A percentile compares a stretch with the other conserved stretches of the same genome.
These are phyloP conservation scores for Artemisia annua DNA, from an alignment of 129 eudicot species.

Conservation along the genomic window DNA sequence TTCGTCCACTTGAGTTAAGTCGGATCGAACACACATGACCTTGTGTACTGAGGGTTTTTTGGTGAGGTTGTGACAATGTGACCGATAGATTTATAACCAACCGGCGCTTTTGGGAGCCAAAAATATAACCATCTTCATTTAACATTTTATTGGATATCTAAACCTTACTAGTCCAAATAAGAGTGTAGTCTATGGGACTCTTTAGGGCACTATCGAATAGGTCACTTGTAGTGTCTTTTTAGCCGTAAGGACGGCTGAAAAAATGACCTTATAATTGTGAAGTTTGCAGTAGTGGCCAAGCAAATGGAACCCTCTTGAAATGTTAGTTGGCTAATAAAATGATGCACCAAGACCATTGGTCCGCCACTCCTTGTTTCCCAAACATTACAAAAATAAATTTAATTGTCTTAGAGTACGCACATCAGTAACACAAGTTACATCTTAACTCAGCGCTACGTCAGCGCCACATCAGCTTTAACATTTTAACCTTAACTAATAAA, in stretches of 20 bases:
- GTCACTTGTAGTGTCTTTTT: conserved; percentile 37
- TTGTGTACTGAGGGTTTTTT: conserved; percentile 36
- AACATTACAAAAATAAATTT: conserved; percentile 27
- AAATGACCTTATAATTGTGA: conserved; percentile 12
- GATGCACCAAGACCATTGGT: conserved; percentile 37
- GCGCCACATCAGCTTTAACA: too few species aligned
- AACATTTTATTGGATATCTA: conserved; percentile 17
- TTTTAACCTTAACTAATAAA: too few species aligned
- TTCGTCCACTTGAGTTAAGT: conserved; percentile 13
- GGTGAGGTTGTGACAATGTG: conserved; percentile 47
- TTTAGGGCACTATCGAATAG: conserved; percentile 19
- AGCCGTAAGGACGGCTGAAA: conserved; percentile 37
- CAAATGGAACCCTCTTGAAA: conserved; percentile 37
- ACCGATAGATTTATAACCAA: conserved; percentile 43
- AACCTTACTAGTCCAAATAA: conserved; percentile 46
- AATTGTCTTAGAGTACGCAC: too few species aligned
- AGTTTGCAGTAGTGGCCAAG: conserved; percentile 45
- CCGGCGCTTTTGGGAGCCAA: conserved; percentile 49
- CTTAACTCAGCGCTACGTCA: too few species aligned
- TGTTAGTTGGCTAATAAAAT: conserved; percentile 39
- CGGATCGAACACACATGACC: conserved; percentile 39
- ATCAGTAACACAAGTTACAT: too few species aligned
- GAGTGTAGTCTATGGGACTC: conserved; percentile 41
- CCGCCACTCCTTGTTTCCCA: conserved; percentile 44
- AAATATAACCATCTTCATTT: conserved; percentile 38